Evolutionary conservation across 2,329 filamentous ascomycete genomes (phyloP).

Genomic region (Penicillium sp.): DNA sequence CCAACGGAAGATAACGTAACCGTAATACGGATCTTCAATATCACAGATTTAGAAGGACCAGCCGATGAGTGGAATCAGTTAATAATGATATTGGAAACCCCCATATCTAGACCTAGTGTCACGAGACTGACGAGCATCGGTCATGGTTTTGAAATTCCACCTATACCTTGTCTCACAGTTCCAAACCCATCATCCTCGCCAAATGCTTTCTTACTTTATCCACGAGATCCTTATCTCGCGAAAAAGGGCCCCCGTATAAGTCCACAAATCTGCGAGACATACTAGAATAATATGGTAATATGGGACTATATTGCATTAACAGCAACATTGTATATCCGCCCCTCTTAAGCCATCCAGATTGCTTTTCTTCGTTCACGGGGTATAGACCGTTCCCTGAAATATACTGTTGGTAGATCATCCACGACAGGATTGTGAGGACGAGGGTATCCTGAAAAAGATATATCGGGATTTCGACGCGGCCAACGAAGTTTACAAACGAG

Average conservation of each 20-base stretch:
- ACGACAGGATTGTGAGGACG: conserved; percentile 26
- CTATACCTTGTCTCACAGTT: not conserved
- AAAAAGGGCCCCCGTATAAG: too few relatives aligned
- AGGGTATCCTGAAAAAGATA: conserved; percentile 29
- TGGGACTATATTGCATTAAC: not conserved
- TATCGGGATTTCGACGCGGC: conserved; percentile 29
- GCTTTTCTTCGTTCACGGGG: not conserved
- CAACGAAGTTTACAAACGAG: conserved; percentile 26
- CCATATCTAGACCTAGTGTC: too few relatives aligned
- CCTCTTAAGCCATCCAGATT: not conserved
- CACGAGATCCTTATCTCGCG: too few relatives aligned
- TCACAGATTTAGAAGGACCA: not conserved
- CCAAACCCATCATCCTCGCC: not conserved
- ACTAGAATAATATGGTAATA: not conserved
- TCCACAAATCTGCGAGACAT: not conserved
- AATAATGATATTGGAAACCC: not conserved
- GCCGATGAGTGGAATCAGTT: not conserved
- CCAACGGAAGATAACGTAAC: not conserved
- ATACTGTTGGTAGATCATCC: conserved; percentile 22
- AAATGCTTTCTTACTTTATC: not conserved
- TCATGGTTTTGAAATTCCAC: not conserved
- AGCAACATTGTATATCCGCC: not conserved
- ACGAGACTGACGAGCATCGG: too few relatives aligned
- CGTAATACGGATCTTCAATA: not conserved
- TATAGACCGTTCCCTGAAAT: conserved; percentile 1